Conservation (phyloP, 2,329 filamentous ascomycete genomes). For the Didymosphaeria variabile region DNA sequence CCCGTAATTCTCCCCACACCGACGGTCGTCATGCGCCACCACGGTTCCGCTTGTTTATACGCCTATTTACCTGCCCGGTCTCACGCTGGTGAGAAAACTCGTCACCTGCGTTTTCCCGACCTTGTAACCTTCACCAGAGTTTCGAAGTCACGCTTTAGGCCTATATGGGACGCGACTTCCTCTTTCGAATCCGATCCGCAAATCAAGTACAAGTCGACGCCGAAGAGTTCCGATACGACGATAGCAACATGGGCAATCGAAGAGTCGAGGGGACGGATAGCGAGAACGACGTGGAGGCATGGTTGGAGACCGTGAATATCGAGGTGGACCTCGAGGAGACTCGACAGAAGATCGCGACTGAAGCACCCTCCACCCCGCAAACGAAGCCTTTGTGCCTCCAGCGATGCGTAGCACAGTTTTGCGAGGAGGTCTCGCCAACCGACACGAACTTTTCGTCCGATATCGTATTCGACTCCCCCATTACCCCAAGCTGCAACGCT, state of each 20-base stretch:
- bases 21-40: background rate
- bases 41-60: background rate
- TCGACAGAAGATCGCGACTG: background rate
- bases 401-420: background rate
- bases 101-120: background rate
- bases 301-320: background rate
- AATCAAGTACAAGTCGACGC: background rate
- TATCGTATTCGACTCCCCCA: conserved; percentile 32
- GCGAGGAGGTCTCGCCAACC: conserved; percentile 33
- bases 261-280: background rate
- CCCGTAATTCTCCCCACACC: background rate
- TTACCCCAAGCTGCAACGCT: background rate
- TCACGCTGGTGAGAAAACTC: background rate
- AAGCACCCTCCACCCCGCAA: conserved; percentile 1
- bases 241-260: background rate
- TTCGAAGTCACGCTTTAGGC: background rate
- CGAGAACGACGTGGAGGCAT: background rate
- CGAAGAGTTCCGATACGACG: background rate
- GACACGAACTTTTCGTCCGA: conserved; percentile 32
- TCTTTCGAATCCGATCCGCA: background rate
- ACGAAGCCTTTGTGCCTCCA: background rate
- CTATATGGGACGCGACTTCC: background rate
- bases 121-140: conserved; percentile 2
- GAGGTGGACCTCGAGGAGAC: background rate
- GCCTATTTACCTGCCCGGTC: background rate